Evolutionary conservation across 2,329 filamentous ascomycete species (phyloP), one percentile per base, ranked within the genome.

Genomic region (Neofusicoccum cordaticola): DNA sequence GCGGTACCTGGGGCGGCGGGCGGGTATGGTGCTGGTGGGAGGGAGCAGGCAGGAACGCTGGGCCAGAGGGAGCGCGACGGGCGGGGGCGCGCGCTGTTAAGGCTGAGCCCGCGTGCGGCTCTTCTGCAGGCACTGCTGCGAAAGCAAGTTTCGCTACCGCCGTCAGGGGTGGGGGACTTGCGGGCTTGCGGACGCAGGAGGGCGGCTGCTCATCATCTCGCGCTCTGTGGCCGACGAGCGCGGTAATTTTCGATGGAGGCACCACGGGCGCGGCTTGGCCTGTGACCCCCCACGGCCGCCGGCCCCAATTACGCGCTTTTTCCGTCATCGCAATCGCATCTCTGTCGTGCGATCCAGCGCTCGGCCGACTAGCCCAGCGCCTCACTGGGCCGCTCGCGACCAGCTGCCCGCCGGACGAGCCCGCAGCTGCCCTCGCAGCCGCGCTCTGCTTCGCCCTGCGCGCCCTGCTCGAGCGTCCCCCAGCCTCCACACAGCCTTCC

Each of bases 111-210:
- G 44, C 9, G 56, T 60, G 56, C 56, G 56, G 56, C 56, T 60
- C 56, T 60, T 60, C 41, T 60, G 53, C 53, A 58, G 41, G 39
- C 27, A 11, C 47, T 22, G 17, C 15, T 22, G 44, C 7, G 44
- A 31, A 57, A 60, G 56, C 56, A 60, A 47, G 56, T 60, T 60
- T 60, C 56, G 56, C 56, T 57, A 57, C 41, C 56, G 56, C 17
- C 56, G 44, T 60, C 56, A 60, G 56, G 56, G 56, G 56, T 45
- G 53, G 53, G 39, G 52, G 41, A 19, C 27, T 31, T 31, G 27
- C 27, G 27, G 27, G 6, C 27, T 31, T 6, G 27, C 27, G 27
- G 27, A 31, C 27, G 27, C 27, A 31, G 27, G 27, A 31, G 27
- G 27, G 27, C 27, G 39, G 53, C 53, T 35, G 12, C 41, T 60